Evolutionary conservation across 1,139 yeast genomes (phyloP).

Genomic region (Meyerozyma carpophila): DNA sequence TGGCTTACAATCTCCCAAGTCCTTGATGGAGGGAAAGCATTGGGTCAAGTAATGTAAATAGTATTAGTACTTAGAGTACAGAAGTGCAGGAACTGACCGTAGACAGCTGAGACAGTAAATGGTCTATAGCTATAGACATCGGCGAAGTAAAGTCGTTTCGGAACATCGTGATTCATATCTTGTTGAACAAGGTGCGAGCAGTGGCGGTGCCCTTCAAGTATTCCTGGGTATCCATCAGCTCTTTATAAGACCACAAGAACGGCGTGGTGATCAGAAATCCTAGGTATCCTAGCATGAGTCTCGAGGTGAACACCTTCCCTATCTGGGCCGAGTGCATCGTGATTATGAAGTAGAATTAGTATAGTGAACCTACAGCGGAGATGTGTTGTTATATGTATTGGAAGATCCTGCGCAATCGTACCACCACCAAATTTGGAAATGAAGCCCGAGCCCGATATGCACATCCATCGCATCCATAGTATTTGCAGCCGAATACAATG

Average conservation of each 20-base stretch:
- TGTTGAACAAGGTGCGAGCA: conserved; percentile 35
- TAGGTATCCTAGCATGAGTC: conserved; percentile 33
- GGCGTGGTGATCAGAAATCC: conserved; percentile 39
- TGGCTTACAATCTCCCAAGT: conserved; percentile 9
- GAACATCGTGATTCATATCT: conserved; percentile 17
- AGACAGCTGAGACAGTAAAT: too few relatives aligned
- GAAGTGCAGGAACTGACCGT: not conserved
- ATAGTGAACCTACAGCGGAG: not conserved
- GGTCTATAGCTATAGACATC: too few relatives aligned
- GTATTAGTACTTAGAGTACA: not conserved
- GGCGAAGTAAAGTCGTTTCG: not conserved
- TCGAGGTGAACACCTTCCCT: conserved; percentile 1
- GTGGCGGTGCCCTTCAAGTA: conserved; percentile 30
- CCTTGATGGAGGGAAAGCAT: conserved; percentile 9
- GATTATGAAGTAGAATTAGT: conserved; percentile 4
- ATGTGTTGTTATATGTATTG: not conserved
- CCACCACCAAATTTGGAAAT: conserved; percentile 4
- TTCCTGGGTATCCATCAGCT: conserved; percentile 18
- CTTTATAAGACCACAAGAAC: conserved; percentile 39
- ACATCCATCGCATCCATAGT: not conserved
- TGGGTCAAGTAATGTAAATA: conserved; percentile 9
- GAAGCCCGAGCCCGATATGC: conserved; percentile 4
- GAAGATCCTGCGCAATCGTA: conserved; percentile 1
- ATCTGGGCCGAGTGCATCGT: conserved; percentile 16
- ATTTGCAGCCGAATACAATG: not conserved